Percentiles rank a stretch among this genome's conserved stretches.
Conservation (phyloP, 176 grass and related monocot species). For the Oryza punctata region DNA sequence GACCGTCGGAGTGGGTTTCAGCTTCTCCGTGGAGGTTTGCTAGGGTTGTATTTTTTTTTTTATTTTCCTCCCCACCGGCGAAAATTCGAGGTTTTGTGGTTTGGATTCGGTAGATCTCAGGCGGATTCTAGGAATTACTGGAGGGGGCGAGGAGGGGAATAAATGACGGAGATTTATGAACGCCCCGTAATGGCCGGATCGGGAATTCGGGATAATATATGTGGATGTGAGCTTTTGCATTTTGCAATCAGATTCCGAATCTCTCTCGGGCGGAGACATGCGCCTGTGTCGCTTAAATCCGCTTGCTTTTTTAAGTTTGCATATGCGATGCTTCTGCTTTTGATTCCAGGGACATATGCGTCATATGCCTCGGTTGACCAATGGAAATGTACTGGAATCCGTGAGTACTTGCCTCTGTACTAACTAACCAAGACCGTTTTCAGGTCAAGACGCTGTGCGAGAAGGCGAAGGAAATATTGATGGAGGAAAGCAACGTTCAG, state of each 20-base stretch:
- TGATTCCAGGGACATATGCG: not conserved
- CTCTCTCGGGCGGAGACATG: not conserved
- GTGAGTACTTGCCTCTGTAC: not conserved
- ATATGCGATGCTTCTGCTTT: not conserved
- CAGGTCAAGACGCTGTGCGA: slow-evolving; percentile 77
- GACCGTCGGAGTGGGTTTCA: not conserved
- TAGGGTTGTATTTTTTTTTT: slow-evolving; percentile 21
- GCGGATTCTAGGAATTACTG: not conserved
- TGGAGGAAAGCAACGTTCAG: slow-evolving; percentile 90
- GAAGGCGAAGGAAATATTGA: slow-evolving; percentile 89
- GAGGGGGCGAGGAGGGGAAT: not conserved
- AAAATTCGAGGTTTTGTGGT: not conserved
- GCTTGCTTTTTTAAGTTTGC: not conserved
- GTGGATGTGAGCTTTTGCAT: not conserved
- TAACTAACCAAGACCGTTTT: not conserved
- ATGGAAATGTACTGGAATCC: not conserved
- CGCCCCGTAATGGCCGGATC: slow-evolving; percentile 21
- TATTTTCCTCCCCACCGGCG: too few species aligned
- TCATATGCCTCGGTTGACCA: not conserved
- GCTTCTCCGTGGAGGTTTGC: not conserved
- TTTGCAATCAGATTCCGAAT: slow-evolving; percentile 19
- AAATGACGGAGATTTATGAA: slow-evolving; percentile 6
- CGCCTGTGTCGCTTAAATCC: not conserved
- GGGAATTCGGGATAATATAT: slow-evolving; percentile 37
- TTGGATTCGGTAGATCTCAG: slow-evolving; percentile 26